These are phyloP conservation scores for Sugiyamaella sp. DNA, from an alignment of 1,139 yeast species.

Conservation along the genomic window DNA sequence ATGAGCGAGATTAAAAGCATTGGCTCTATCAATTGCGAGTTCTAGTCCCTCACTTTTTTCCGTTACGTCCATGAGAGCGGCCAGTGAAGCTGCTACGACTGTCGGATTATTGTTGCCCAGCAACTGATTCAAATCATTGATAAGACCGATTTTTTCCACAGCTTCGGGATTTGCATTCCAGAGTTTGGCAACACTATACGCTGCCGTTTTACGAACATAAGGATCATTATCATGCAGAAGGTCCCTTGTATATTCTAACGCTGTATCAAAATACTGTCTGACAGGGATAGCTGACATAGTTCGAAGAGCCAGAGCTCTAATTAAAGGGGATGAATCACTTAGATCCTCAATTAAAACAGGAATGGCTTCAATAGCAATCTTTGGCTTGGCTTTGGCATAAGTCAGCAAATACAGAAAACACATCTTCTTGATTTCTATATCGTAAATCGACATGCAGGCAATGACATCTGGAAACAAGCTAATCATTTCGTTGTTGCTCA, in stretches of 20 bases:
- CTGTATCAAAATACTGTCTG: slow-evolving; percentile 54
- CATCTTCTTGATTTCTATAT: slow-evolving; percentile 72
- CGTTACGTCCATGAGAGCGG: slow-evolving; percentile 67
- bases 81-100: slow-evolving; percentile 74
- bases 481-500: slow-evolving; percentile 79
- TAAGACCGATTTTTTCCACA: slow-evolving; percentile 52
- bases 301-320: slow-evolving; percentile 61
- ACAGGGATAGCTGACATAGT: slow-evolving; percentile 65
- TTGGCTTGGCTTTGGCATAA: slow-evolving; percentile 63
- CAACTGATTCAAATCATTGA: slow-evolving; percentile 59
- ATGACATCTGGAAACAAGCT: slow-evolving; percentile 68
- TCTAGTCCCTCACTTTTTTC: slow-evolving; percentile 56
- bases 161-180: slow-evolving; percentile 59
- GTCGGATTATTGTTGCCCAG: slow-evolving; percentile 58
- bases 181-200: slow-evolving; percentile 68
- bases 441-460: slow-evolving; percentile 61
- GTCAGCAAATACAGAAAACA: slow-evolving; percentile 56
- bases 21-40: slow-evolving; percentile 58
- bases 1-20: slow-evolving; percentile 56
- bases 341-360: slow-evolving; percentile 60
- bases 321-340: slow-evolving; percentile 45
- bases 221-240: slow-evolving; percentile 58
- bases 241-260: slow-evolving; percentile 45
- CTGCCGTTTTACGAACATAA: slow-evolving; percentile 68
- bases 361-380: slow-evolving; percentile 57